Base-by-base conservation (phyloP, 331 rosid genomes). In the Rhamnella rubrinervis region DNA sequence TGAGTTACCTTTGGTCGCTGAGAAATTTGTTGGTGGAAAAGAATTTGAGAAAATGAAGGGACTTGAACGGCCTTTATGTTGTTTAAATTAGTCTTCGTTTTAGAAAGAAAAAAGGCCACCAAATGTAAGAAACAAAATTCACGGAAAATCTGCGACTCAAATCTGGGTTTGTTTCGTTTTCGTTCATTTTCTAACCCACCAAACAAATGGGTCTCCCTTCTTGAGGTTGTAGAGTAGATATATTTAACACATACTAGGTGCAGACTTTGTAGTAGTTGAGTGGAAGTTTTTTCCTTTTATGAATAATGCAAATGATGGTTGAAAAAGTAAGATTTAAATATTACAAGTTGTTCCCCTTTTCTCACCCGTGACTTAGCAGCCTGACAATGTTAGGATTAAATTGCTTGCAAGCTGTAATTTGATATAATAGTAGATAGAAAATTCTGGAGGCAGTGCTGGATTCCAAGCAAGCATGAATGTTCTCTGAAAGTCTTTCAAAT, bases 401-500 rank as follows among this genome's bases (percentile, higher is more conserved):
- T 59, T 66, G 59, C 52, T 72, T 57, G 35, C 31, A 62, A 77
- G 18, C 44, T 71, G 72, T 72, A 37, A 38, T 51, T 31, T 13
- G 21, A 67, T 41, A 8, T 68, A 28, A 21, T 40, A 18, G 12
- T 6, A 21, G 21, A 46, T 17, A 53, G 38, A 41, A 55, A 78
- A 71, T 39, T 71, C 55, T 69, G 49, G 37, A 52, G 51, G 66
- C 75, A 64, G 59, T 60, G 65, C 68, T 71, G 79, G 85, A 73
- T 86, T 78, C 81, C 72, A 70, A 59, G 17, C 67, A 65, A 59
- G 83, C 59, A 31, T 75, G 76, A 76, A 81, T 81, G 81, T 80
- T 79, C 77, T 61, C 67, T 66, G 47, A 55, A 67, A 58, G 65
- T 47, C 68, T 67, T 70, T 40, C 74, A 62, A 63, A 71, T 78